Evolutionary conservation across 2,329 filamentous ascomycete species (phyloP).

Genomic region (Ceratocystis lukuohia): DNA sequence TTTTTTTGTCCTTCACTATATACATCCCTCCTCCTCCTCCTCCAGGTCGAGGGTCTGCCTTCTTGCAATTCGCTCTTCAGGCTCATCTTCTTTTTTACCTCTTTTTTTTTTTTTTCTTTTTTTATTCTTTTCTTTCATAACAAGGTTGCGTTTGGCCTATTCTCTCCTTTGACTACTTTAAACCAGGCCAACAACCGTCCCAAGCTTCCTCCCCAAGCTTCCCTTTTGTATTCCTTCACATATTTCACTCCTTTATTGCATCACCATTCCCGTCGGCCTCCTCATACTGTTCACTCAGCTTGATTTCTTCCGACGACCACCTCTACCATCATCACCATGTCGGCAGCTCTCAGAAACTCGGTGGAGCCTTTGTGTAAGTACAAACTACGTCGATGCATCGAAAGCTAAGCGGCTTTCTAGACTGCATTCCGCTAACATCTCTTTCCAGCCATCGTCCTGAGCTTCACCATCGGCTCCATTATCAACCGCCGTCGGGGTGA

Average conservation of each 20-base stretch:
- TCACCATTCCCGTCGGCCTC: not conserved
- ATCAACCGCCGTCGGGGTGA: constrained; percentile 14
- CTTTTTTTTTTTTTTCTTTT: not conserved
- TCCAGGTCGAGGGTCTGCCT: not conserved
- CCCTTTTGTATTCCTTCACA: constrained; percentile 4
- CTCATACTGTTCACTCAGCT: not conserved
- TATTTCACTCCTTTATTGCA: constrained; percentile 5
- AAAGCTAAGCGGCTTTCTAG: not conserved
- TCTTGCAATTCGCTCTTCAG: not conserved
- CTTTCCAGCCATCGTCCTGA: constrained; percentile 11
- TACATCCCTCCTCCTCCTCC: not conserved
- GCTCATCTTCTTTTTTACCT: not conserved
- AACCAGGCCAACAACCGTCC: constrained; percentile 3
- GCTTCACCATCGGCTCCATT: constrained; percentile 13
- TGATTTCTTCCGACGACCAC: not conserved
- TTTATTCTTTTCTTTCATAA: not conserved
- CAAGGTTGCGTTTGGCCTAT: not conserved
- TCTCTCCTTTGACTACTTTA: not conserved
- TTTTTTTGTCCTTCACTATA: not conserved
- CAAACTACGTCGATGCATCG: not conserved
- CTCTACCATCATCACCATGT: constrained; percentile 8
- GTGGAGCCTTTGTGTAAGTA: constrained; percentile 16
- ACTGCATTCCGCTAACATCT: not conserved
- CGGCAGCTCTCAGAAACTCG: constrained; percentile 13
- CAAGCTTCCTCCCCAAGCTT: not conserved